Conservation (phyloP, 1,139 yeast species). For the Yamadazyma atmosphaerica region DNA sequence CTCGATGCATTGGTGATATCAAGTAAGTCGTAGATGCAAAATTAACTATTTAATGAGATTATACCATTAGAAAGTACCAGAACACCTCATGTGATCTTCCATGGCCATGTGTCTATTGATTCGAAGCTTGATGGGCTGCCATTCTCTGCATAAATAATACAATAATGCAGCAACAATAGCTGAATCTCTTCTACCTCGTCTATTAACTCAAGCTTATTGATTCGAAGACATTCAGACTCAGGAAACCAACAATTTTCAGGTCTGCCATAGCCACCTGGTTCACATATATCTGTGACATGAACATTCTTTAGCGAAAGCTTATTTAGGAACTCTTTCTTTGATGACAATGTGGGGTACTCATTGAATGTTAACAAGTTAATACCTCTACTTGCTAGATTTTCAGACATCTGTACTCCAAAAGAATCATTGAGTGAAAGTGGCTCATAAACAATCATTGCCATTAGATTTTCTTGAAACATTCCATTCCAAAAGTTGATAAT, state of each 20-base stretch:
- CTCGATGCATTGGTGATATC: too few species aligned
- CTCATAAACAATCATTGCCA: constrained; percentile 68
- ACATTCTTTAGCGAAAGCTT: constrained; percentile 24
- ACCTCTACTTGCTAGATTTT: constrained; percentile 69
- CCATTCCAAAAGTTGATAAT: constrained; percentile 47
- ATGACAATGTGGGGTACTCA: constrained; percentile 35
- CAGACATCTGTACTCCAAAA: constrained; percentile 82
- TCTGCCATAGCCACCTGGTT: constrained; percentile 53
- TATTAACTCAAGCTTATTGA: constrained; percentile 67
- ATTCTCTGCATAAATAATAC: constrained; percentile 34
- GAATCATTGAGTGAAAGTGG: constrained; percentile 76
- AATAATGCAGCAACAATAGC: constrained; percentile 75
- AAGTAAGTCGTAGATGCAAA: too few species aligned
- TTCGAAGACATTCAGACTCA: constrained; percentile 47
- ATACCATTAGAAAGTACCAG: too few species aligned
- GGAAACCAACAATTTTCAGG: constrained; percentile 45
- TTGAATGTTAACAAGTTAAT: constrained; percentile 62
- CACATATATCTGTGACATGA: constrained; percentile 55
- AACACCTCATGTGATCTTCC: too few species aligned
- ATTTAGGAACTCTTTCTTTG: constrained; percentile 43
- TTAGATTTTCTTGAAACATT: constrained; percentile 17
- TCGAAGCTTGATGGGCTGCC: neutral
- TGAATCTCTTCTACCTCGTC: constrained; percentile 90
- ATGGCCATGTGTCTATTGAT: constrained; percentile 3
- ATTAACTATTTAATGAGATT: too few species aligned